A percentile compares a stretch with the other conserved stretches of the same genome.
These are phyloP conservation scores for Kappamyces sp. DNA, from an alignment of 192 early-diverging fungal genomes.

Conservation along the genomic window DNA sequence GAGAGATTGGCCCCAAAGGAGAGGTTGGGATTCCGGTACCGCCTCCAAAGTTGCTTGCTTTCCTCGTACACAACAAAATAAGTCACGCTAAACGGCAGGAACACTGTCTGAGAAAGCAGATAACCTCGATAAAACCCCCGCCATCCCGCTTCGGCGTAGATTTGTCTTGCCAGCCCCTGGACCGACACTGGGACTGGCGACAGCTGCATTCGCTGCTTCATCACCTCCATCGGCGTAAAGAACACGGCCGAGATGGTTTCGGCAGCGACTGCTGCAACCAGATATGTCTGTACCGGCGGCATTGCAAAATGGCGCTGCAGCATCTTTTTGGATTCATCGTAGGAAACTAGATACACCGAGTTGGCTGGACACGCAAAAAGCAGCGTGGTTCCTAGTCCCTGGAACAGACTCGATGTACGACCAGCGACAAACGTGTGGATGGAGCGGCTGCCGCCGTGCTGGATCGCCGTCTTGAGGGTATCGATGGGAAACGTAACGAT, in stretches of 20 bases:
- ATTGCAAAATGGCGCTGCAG: constrained; percentile 22
- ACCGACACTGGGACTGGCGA: constrained; percentile 15
- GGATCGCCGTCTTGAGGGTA: constrained; percentile 68
- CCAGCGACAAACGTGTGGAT: constrained; percentile 15
- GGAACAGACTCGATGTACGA: constrained; percentile 46
- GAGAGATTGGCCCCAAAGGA: constrained; percentile 53
- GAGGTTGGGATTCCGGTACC: constrained; percentile 14
- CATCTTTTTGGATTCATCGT: constrained; percentile 55
- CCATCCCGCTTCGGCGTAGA: constrained; percentile 54
- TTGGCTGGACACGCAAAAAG: constrained; percentile 66
- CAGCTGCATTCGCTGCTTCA: constrained; percentile 70
- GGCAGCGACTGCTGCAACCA: constrained; percentile 50
- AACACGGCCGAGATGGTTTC: constrained; percentile 62
- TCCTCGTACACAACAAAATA: constrained; percentile 69
- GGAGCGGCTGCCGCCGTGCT: constrained; percentile 33
- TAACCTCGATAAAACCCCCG: constrained; percentile 70
- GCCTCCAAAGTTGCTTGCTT: constrained; percentile 31
- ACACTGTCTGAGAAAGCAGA: constrained; percentile 64
- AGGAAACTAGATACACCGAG: constrained; percentile 62
- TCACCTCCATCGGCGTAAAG: constrained; percentile 84
- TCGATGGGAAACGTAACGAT: constrained; percentile 69
- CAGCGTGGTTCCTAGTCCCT: constrained; percentile 63
- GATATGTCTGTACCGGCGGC: constrained; percentile 47
- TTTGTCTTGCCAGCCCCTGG: constrained; percentile 32
- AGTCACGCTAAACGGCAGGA: constrained; percentile 66